A percentile compares a stretch with the other conserved stretches of the same genome.
Evolutionary conservation across 148 eudicot species (phyloP).

Genomic region (Gaultheria prostrata): DNA sequence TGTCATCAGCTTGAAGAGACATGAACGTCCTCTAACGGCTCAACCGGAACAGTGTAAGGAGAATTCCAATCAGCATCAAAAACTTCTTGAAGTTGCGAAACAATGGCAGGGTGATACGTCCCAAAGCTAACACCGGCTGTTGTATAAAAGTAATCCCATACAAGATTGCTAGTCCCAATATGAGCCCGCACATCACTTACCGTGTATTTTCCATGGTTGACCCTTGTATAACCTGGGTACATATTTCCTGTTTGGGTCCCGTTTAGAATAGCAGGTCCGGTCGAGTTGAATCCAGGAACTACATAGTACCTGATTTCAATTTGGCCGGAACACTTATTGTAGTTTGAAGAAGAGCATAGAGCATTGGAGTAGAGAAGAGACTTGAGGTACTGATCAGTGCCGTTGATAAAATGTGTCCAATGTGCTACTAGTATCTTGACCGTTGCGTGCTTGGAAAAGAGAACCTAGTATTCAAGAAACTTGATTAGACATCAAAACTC

Average conservation of each 20-base stretch:
- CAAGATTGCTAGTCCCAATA: conserved; percentile 81
- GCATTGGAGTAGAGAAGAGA: conserved; percentile 70
- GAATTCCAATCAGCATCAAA: conserved; percentile 95
- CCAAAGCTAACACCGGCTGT: conserved; percentile 90
- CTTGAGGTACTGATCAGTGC: conserved; percentile 78
- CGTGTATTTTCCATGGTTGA: conserved; percentile 89
- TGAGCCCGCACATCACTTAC: conserved; percentile 84
- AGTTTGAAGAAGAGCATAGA: conserved; percentile 68
- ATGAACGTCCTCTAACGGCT: conserved; percentile 41
- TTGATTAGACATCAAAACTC: not conserved
- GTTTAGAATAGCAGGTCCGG: conserved; percentile 69
- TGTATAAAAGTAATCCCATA: conserved; percentile 89
- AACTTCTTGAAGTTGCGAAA: conserved; percentile 67
- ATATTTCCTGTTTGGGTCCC: conserved; percentile 53
- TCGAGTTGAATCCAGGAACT: conserved; percentile 72
- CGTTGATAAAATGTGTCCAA: conserved; percentile 73
- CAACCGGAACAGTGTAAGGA: conserved; percentile 66
- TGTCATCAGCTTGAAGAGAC: conserved; percentile 38
- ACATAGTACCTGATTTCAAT: conserved; percentile 78
- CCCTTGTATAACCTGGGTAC: conserved; percentile 71
- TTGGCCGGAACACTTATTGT: conserved; percentile 72
- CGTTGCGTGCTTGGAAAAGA: conserved; percentile 75
- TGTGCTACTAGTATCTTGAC: conserved; percentile 75
- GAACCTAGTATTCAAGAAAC: conserved; percentile 42
- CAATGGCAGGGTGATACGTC: conserved; percentile 66